Percentiles rank a stretch among this genome's conserved stretches.
These are phyloP conservation scores for Cicer cuneatum DNA, from an alignment of 306 rosid genomes.

Conservation along the genomic window DNA sequence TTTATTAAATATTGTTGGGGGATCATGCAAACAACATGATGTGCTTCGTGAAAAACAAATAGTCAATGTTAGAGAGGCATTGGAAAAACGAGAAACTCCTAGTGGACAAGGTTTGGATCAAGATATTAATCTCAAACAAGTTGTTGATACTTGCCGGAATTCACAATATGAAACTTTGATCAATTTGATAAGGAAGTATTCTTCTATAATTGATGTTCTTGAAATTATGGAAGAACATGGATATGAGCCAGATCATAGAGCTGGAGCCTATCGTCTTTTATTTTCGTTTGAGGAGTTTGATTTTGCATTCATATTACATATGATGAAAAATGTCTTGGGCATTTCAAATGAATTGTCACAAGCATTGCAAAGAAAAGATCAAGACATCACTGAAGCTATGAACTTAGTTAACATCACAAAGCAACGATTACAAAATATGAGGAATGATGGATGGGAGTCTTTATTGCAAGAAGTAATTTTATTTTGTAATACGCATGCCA, in stretches of 20 bases:
- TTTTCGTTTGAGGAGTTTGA: slow-evolving; percentile 20
- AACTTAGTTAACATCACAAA: slow-evolving; percentile 12
- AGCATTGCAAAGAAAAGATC: slow-evolving; percentile 14
- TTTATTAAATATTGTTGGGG: slow-evolving; percentile 7
- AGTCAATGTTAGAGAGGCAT: not conserved
- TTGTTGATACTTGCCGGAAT: not conserved
- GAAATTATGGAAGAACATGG: slow-evolving; percentile 28
- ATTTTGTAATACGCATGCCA: slow-evolving; percentile 10
- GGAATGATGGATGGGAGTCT: slow-evolving; percentile 11
- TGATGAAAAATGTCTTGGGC: slow-evolving; percentile 16
- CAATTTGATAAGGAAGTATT: not conserved
- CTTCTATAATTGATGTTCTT: slow-evolving; percentile 1
- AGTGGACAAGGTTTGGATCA: slow-evolving; percentile 9
- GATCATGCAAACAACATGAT: slow-evolving; percentile 2
- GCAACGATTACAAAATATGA: slow-evolving; percentile 1
- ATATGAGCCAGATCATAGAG: slow-evolving; percentile 21
- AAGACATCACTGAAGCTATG: not conserved
- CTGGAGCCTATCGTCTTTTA: slow-evolving; percentile 20
- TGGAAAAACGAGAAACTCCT: not conserved
- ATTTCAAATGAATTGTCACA: slow-evolving; percentile 10
- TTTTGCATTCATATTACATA: slow-evolving; percentile 10
- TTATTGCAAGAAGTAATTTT: slow-evolving; percentile 26
- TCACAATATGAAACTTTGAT: not conserved
- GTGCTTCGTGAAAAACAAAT: slow-evolving; percentile 15
- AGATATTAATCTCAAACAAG: not conserved